Base-by-base conservation (phyloP, 1,284 basidiomycete genomes). In the Boletus austroedulis region DNA sequence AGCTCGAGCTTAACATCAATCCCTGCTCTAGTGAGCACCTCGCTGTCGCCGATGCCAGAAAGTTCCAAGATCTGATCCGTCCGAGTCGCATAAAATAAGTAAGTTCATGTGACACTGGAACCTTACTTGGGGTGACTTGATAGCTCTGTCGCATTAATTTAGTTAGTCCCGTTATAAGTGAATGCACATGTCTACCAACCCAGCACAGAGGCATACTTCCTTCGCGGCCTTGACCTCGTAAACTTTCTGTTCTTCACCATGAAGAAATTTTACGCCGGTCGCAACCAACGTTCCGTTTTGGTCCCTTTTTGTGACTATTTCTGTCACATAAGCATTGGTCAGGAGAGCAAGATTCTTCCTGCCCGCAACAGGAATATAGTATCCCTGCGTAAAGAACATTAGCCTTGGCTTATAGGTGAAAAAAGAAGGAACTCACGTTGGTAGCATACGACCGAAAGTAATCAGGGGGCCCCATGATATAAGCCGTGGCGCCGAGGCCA, bases 21-120 rank as follows among this genome's bases (percentile, higher is more conserved):
- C 21, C 31, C 38, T 15, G 46, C 53, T 49, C 12, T 49, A 23
- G 17, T 23, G 19, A 55, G 53, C 12, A 55, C 38, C 21, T 49
- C 38, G n/a, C 53, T 43, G 29, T 55, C 36, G 15, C 53, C 53
- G 23, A 55, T 55, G 15, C 53, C 53, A 21, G 53, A 55, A 31
- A 55, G 46, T 12, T 55, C 53, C 19, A 55, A 43, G 7, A 55
- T 4, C 53, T 55, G 26, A 21, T 7, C 10, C 38, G 21, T 40
- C 36, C 7, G 15, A 17, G 11, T 55, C 15, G 49, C 11, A 2
- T 1, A 15, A 21, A 19, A 2, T 1, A 15, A 21, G 23, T 43
- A 15, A 14, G 12, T 31, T 14, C 17, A 26, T 4, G 10, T 11
- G 10, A 19, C 21, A 31, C 24, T 15, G 11, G n/a, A 32, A 21